A percentile compares a stretch with the other conserved stretches of the same genome.
These are phyloP conservation scores for Chrysosporium keratinophilum DNA, from an alignment of 2,329 filamentous ascomycete genomes.

Conservation along the genomic window DNA sequence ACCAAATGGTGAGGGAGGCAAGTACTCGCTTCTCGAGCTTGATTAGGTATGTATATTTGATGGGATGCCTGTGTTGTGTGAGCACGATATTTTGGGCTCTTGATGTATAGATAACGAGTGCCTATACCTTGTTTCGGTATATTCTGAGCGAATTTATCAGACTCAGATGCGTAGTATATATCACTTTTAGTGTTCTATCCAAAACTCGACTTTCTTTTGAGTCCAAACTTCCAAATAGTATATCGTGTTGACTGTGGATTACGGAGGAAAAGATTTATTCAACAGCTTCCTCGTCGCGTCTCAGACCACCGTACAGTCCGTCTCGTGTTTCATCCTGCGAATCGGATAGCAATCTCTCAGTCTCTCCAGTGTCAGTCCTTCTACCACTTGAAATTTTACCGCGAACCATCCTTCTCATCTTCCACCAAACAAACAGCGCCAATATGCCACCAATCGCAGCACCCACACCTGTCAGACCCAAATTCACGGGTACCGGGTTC, in stretches of 20 bases:
- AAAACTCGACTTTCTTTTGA: background rate
- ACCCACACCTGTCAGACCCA: slow-evolving; percentile 53
- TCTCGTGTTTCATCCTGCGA: background rate
- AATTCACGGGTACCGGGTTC: slow-evolving; percentile 68
- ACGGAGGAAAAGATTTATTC: background rate
- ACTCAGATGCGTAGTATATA: background rate
- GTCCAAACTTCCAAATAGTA: background rate
- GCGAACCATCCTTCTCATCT: slow-evolving; percentile 23
- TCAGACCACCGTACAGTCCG: background rate
- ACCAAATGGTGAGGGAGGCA: slow-evolving; percentile 26
- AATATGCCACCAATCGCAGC: slow-evolving; percentile 55
- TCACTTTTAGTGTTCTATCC: background rate
- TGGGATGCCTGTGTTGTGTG: background rate
- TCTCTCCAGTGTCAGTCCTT: background rate
- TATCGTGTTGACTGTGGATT: too few relatives aligned
- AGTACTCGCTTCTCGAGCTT: slow-evolving; percentile 30
- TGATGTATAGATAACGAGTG: background rate
- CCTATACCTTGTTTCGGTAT: background rate
- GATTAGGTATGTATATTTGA: background rate
- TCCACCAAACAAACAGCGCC: slow-evolving; percentile 53
- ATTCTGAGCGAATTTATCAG: background rate
- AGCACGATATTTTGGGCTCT: background rate
- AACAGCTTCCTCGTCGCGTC: background rate
- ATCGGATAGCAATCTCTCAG: slow-evolving; percentile 4
- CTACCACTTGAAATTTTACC: background rate